A percentile compares a stretch with the other conserved stretches of the same genome.
Conservation (phyloP, 73 alveolate genomes). For the Effrenium voratum region DNA sequence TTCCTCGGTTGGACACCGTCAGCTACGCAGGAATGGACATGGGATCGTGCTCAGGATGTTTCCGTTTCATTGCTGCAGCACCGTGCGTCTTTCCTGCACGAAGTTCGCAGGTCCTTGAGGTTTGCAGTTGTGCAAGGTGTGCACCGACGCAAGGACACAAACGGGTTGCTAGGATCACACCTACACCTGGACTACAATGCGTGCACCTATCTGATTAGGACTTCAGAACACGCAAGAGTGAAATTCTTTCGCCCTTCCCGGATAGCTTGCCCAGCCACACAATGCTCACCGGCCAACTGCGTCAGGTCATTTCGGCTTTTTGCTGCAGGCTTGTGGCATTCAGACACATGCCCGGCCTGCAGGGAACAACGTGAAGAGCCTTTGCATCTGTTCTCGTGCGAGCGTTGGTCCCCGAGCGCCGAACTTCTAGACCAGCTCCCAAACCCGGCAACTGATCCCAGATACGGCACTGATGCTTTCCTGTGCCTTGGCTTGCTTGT, state of each 20-base stretch:
- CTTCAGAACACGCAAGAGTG: not conserved
- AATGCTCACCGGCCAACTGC: not conserved
- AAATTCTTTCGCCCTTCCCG: not conserved
- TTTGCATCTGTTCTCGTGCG: not conserved
- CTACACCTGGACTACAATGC: not conserved
- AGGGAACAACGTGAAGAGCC: not conserved
- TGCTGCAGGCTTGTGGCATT: not conserved
- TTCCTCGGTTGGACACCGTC: not conserved
- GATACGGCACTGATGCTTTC: not conserved
- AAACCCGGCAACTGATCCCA: not conserved
- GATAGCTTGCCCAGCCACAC: not conserved
- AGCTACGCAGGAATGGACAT: not conserved
- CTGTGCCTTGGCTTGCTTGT: not conserved
- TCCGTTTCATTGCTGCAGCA: not conserved
- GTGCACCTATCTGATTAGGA: not conserved
- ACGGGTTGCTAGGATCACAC: not conserved
- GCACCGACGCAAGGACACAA: not conserved
- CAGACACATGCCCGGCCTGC: not conserved
- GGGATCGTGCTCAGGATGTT: not conserved
- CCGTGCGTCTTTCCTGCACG: not conserved
- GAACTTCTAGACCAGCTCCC: not conserved
- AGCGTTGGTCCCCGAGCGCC: not conserved
- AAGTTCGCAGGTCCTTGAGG: not conserved
- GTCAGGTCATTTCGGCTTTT: not conserved
- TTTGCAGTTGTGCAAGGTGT: not conserved